These are phyloP conservation scores for Monosiga brevicollis DNA, from an alignment of 78 protist genomes.

Conservation along the genomic window DNA sequence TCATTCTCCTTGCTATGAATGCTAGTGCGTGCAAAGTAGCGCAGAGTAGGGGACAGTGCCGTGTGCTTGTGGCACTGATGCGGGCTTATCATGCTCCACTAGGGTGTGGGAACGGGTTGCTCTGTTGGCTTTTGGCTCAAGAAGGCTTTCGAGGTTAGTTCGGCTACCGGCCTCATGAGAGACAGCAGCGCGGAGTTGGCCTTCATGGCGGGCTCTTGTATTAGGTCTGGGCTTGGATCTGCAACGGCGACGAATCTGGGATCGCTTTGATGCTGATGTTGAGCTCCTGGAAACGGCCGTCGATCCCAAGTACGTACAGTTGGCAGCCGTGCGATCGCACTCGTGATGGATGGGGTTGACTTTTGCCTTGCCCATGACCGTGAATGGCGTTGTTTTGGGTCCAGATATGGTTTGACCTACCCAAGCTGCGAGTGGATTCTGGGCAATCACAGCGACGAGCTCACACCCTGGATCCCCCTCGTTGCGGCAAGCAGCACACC, in stretches of 20 bases:
- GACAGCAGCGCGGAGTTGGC: no score
- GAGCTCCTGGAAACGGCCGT: background rate
- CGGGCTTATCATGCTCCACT: no score
- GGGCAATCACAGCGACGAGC: conserved; percentile 61
- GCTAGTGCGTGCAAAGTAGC: no score
- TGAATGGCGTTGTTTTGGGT: conserved; percentile 15
- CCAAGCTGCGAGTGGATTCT: conserved; percentile 46
- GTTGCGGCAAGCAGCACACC: conserved; percentile 30
- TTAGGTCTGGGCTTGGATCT: conserved; percentile 32
- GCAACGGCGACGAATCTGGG: conserved; percentile 14
- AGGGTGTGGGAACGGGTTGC: conserved; percentile 69
- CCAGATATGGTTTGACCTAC: conserved; percentile 13
- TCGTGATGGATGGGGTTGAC: no score
- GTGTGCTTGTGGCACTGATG: no score
- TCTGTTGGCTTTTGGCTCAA: conserved; percentile 30
- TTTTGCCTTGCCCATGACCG: background rate
- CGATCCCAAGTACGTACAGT: background rate
- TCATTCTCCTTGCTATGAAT: no score
- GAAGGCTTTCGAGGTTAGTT: no score
- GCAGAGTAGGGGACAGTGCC: no score
- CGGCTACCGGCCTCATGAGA: no score
- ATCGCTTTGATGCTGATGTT: background rate
- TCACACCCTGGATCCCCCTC: conserved; percentile 64
- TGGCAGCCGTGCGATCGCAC: no score
- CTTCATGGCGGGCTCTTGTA: no score